Evolutionary conservation across 345 rosid species (phyloP).

Genomic region (Eutrema japonicum): DNA sequence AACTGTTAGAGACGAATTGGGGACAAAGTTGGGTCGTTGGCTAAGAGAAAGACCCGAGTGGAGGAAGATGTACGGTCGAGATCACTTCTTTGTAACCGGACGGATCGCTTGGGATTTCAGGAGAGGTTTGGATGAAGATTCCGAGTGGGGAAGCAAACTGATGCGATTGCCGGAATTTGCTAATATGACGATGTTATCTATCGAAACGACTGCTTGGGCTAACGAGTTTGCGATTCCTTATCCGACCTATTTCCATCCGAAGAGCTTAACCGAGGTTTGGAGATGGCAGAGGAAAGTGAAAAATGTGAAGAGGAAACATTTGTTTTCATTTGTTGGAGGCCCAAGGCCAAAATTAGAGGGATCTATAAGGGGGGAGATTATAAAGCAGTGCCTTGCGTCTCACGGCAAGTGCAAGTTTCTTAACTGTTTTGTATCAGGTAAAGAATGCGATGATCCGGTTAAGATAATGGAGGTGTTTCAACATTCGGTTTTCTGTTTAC

Average conservation of each 20-base stretch:
- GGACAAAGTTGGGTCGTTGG: constrained; percentile 45
- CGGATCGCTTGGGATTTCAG: constrained; percentile 51
- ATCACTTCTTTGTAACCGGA: constrained; percentile 56
- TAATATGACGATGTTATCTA: constrained; percentile 52
- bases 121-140: constrained; percentile 31
- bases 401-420: constrained; percentile 46
- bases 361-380: constrained; percentile 52
- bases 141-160: constrained; percentile 55
- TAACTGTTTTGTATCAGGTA: constrained; percentile 34
- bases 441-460: constrained; percentile 49
- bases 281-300: constrained; percentile 50
- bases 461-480: constrained; percentile 51
- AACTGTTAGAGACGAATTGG: constrained; percentile 47
- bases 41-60: constrained; percentile 48
- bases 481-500: constrained; percentile 57
- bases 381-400: constrained; percentile 52
- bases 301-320: constrained; percentile 33
- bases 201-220: constrained; percentile 45
- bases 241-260: constrained; percentile 57
- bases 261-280: constrained; percentile 36
- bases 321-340: constrained; percentile 53
- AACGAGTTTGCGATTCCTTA: constrained; percentile 53
- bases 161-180: constrained; percentile 42
- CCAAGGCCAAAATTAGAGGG: constrained; percentile 38
- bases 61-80: constrained; percentile 49